Evolutionary conservation across 768 basidiomycete genomes (phyloP).

Genomic region (Pleurotus sapidus): DNA sequence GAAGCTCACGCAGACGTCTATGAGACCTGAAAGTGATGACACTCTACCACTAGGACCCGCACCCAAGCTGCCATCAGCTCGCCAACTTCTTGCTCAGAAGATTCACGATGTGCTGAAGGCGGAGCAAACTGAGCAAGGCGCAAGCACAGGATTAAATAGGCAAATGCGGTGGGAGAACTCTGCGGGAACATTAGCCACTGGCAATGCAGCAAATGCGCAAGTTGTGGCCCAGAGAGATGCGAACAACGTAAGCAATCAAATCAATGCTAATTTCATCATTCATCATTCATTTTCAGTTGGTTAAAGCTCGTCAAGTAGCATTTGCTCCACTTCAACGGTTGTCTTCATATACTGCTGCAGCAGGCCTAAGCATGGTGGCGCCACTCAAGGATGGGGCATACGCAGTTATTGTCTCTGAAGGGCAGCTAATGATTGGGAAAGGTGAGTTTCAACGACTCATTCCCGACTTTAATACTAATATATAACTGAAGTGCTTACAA

Average conservation of each 20-base stretch:
- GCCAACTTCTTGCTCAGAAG: constrained; percentile 6
- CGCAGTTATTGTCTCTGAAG: constrained; percentile 7
- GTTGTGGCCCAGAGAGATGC: constrained; percentile 9
- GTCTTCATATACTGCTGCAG: constrained; percentile 5
- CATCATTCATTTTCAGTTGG: constrained; percentile 5
- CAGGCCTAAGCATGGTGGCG: constrained; percentile 2
- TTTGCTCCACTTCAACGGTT: constrained; percentile 8
- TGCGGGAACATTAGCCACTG: neutral
- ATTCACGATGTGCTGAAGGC: constrained; percentile 7
- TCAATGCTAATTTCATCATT: neutral
- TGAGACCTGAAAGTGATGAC: neutral
- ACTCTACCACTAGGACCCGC: neutral
- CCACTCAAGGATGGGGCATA: constrained; percentile 11
- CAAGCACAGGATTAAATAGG: constrained; percentile 9
- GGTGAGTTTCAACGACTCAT: constrained; percentile 2
- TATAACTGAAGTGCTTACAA: constrained; percentile 1
- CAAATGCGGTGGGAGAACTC: constrained; percentile 7
- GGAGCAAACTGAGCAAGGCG: neutral
- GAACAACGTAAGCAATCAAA: neutral
- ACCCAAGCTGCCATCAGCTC: neutral
- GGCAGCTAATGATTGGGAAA: constrained; percentile 7
- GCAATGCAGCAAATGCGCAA: constrained; percentile 20
- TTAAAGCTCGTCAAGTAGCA: constrained; percentile 2
- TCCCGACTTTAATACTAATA: neutral
- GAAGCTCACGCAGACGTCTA: neutral